Evolutionary conservation across 495 filamentous ascomycete species (phyloP).

Genomic region (Aspergillus bertholletiae): DNA sequence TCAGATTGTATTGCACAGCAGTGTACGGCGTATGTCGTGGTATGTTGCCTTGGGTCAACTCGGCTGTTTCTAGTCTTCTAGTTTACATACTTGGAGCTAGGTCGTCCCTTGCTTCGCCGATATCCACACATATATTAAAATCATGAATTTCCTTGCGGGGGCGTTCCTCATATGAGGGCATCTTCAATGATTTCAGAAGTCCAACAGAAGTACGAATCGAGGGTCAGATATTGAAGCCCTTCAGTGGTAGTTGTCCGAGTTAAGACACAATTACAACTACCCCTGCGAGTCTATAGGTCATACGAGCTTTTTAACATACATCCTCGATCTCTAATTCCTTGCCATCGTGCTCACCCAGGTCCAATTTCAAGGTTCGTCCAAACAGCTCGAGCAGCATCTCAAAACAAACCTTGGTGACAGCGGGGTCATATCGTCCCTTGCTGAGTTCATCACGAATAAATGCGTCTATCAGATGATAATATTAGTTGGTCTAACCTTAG

Average conservation of each 20-base stretch:
- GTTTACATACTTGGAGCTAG: background rate
- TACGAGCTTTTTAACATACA: conserved; percentile 44
- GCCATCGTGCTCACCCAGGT: conserved; percentile 61
- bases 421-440: conserved; percentile 90
- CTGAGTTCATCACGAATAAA: conserved; percentile 95
- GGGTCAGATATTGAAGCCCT: too few species aligned
- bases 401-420: conserved; percentile 83
- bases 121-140: background rate
- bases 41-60: background rate
- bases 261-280: too few species aligned
- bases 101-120: background rate
- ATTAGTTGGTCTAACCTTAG: background rate
- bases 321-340: conserved; percentile 52
- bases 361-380: conserved; percentile 68
- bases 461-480: conserved; percentile 49
- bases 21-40: background rate
- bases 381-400: conserved; percentile 89
- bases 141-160: too few species aligned
- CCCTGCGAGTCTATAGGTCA: background rate
- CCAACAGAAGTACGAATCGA: background rate
- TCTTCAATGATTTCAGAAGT: background rate
- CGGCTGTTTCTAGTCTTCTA: background rate
- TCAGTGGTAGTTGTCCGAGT: too few species aligned
- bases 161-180: background rate
- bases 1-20: background rate